These are phyloP conservation scores for Coemansia javaensis DNA, from an alignment of 192 early-diverging fungal genomes.

Conservation along the genomic window DNA sequence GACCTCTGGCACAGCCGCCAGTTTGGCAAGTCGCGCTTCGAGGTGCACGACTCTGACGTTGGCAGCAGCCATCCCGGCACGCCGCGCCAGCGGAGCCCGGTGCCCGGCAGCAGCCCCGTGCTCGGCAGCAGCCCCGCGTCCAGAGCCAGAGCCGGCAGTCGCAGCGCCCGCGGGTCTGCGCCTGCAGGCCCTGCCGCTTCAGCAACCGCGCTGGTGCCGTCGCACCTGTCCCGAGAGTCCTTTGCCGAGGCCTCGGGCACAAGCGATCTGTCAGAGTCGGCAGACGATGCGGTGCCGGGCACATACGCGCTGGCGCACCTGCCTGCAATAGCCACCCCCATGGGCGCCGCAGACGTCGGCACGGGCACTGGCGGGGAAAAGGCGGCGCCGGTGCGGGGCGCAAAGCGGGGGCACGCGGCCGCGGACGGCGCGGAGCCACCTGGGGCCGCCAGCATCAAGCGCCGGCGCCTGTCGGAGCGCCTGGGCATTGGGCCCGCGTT, in stretches of 20 bases:
- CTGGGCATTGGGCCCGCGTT: conserved; percentile 11
- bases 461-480: background rate
- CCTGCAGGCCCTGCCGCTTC: too few species aligned
- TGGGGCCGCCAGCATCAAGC: too few species aligned
- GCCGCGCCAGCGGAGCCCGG: conserved; percentile 7
- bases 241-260: background rate
- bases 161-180: too few species aligned
- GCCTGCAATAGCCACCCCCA: too few species aligned
- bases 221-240: background rate
- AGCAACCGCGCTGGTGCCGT: background rate
- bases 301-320: too few species aligned
- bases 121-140: too few species aligned
- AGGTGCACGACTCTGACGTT: conserved; percentile 31
- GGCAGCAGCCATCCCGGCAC: conserved; percentile 21
- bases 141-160: too few species aligned
- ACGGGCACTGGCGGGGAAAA: background rate
- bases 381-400: background rate
- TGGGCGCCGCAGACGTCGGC: background rate
- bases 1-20: conserved; percentile 34
- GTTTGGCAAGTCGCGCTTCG: conserved; percentile 28
- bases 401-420: conserved; percentile 2
- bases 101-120: background rate
- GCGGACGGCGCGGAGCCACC: too few species aligned
- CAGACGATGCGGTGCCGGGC: background rate
- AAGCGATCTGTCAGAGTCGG: background rate